phyloP scores from a whole-genome alignment of 2,329 filamentous ascomycete genomes.

The Sporothrix phasma region DNA sequence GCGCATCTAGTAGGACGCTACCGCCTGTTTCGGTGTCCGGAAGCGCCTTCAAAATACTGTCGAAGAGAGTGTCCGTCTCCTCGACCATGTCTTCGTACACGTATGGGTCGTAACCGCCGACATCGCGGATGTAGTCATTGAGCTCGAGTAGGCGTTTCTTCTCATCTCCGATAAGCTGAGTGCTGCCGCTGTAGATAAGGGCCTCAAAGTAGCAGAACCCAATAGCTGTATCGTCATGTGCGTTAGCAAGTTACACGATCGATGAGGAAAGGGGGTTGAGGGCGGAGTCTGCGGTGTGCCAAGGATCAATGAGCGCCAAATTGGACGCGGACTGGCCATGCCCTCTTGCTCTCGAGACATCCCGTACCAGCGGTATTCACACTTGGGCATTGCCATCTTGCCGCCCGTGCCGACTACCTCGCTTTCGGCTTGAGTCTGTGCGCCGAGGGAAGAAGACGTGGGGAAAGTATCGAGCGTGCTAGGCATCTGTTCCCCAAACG shows the following conservation, averaged over 20 bases:
- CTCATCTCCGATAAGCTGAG: constrained; percentile 58
- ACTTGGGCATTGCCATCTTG: neutral
- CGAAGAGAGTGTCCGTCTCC: constrained; percentile 59
- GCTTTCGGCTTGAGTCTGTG: neutral
- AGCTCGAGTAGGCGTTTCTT: constrained; percentile 60
- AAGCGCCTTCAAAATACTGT: constrained; percentile 50
- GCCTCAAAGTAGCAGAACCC: constrained; percentile 90
- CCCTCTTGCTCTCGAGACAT: too few species aligned
- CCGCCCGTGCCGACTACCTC: neutral
- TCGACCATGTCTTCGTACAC: constrained; percentile 78
- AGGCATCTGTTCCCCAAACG: neutral
- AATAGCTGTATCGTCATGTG: constrained; percentile 52
- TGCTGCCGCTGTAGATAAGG: constrained; percentile 58
- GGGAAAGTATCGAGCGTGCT: neutral
- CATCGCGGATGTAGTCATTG: constrained; percentile 57
- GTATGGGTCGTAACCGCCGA: constrained; percentile 60
- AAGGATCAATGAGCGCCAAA: neutral
- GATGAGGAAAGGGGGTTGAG: neutral
- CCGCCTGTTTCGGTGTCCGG: constrained; percentile 48
- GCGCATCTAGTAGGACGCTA: constrained; percentile 49
- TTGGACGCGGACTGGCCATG: neutral
- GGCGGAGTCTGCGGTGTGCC: neutral
- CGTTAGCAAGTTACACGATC: neutral
- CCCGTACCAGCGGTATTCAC: neutral
- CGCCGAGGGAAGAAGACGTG: neutral